Conservation (phyloP, 2,329 filamentous ascomycete species). For the Sporothrix pseudoabietina region DNA sequence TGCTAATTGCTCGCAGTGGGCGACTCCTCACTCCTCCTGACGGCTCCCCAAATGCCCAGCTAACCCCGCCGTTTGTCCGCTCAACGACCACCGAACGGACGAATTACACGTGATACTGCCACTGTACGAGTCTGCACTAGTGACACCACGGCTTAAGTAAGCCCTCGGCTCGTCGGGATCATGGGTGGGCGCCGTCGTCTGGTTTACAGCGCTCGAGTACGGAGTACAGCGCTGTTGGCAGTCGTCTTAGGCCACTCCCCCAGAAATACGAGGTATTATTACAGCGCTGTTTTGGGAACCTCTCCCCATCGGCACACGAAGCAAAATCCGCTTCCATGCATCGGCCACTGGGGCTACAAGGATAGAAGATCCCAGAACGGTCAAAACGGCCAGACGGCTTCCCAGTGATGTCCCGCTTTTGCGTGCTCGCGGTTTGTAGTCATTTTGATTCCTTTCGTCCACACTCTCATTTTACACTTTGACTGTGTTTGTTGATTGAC, state of each 20-base stretch:
- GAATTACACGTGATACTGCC: conserved; percentile 6
- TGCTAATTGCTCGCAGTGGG: background rate
- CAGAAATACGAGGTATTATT: no score
- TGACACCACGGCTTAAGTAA: conserved; percentile 23
- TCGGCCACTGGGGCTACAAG: background rate
- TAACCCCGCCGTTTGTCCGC: background rate
- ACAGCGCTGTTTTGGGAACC: background rate
- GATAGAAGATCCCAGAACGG: conserved; percentile 6
- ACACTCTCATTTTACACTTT: no score
- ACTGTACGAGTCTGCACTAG: background rate
- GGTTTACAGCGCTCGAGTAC: background rate
- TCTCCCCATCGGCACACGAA: background rate
- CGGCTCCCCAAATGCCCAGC: background rate
- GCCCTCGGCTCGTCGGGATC: conserved; percentile 6
- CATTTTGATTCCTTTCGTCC: background rate
- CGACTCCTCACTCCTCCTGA: background rate
- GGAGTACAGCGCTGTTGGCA: no score
- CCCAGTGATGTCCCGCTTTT: background rate
- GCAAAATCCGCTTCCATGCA: conserved; percentile 5
- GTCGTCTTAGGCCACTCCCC: no score
- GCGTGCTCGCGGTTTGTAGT: background rate
- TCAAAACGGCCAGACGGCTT: conserved; percentile 15
- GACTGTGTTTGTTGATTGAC: background rate
- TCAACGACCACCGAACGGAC: conserved; percentile 3
- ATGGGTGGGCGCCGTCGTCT: background rate